Conservation (phyloP, 176 grass and related monocot genomes). For the Ampelocalamus luodianensis region DNA sequence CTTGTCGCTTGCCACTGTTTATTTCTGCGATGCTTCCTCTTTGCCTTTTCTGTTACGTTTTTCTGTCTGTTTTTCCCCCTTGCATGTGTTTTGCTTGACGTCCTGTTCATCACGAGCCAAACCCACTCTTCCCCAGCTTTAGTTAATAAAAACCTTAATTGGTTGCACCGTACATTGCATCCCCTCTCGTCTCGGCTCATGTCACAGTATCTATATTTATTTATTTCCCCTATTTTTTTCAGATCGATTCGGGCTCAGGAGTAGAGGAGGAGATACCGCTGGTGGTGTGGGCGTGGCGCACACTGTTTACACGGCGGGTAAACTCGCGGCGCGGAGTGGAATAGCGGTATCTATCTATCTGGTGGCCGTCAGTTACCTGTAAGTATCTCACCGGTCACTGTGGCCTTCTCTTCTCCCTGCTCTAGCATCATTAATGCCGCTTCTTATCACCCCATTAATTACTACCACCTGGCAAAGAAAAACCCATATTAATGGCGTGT, state of each 20-base stretch:
- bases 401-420: background rate
- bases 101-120: constrained; percentile 25
- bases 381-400: constrained; percentile 7
- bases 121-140: background rate
- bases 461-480: background rate
- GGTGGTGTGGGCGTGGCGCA: background rate
- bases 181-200: background rate
- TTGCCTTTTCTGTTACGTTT: background rate
- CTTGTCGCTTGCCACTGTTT: background rate
- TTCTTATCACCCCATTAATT: background rate
- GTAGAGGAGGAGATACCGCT: background rate
- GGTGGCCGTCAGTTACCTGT: constrained; percentile 22
- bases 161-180: background rate
- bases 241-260: background rate
- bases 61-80: background rate
- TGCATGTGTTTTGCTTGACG: background rate
- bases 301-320: constrained; percentile 28
- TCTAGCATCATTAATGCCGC: background rate
- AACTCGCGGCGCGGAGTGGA: too few relatives aligned
- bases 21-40: background rate
- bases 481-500: background rate
- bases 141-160: background rate
- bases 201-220: background rate
- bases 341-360: too few relatives aligned
- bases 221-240: background rate